Base-by-base conservation (phyloP, 495 filamentous ascomycete genomes). In the Glonium stellatum region DNA sequence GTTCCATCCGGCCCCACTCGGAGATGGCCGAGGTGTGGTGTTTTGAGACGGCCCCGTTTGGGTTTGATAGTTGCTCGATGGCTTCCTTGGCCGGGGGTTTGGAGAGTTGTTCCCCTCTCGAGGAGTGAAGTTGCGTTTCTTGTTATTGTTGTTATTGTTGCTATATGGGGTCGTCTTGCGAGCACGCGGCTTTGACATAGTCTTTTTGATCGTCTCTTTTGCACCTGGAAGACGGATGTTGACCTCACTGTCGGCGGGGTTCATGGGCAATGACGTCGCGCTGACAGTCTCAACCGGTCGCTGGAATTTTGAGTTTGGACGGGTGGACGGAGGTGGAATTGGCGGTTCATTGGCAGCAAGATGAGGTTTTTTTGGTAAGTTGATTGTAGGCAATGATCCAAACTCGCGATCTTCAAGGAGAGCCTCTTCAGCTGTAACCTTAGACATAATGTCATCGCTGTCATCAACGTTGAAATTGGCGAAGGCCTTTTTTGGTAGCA, bases 361-460 rank as follows among this genome's bases (percentile, higher is more conserved):
- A 48, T 68, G 66, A 11, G 62, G 64, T 19, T 58, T 61, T 27
- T 58, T 61, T 34, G 73, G 67, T 0, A 72, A 11, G 18, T 44
- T 57, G 10, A 76, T 64, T 13, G 25, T 62, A 2, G 73, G 73
- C 54, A 60, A 25, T 0, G 72, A 75, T 11, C 72, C 73, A 48
- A 75, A 75, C 55, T 72, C 70, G n/a, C 68, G 66, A 25, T 75
- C 73, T 31, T 76, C 70, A 42, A 75, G 59, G 23, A 76, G 42
- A 55, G 50, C 63, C 15, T 71, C 72, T 37, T 69, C 72, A 10
- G 62, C 59, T 9, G 25, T 63, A 19, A 59, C 51, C 54, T 70
- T 71, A 15, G 72, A 70, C 4, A 54, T 57, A 8, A 68, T 58
- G 22, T 70, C 70, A 12, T 42, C 51, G 56, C 63, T 68, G 54